Evolutionary conservation across 1,284 basidiomycete species (phyloP), one percentile per base, ranked within the genome.

Genomic region (Tetrapyrgos nigripes): DNA sequence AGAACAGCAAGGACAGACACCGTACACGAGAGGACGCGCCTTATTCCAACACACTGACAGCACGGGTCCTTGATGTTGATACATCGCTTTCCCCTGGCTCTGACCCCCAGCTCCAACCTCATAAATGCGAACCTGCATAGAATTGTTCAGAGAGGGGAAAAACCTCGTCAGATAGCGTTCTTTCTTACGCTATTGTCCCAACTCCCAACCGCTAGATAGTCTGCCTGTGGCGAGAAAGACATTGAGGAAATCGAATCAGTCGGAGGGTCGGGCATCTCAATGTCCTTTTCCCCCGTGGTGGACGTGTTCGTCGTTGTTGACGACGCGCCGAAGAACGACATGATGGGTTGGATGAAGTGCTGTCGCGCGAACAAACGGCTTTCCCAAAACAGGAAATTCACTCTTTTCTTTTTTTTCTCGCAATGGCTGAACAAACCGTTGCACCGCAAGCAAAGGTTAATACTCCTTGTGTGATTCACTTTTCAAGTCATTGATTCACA

Each of bases 41-140:
- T 87, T 89, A 72, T 86, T 89, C 92, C 93, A 95, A 66, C 85
- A 87, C 5, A 94, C 80, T 62, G 88, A 88, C 60, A 95, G 73
- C 1, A 93, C 92, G 2, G 93, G 93, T 0, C 82, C 91, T 65
- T 94, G 88, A 69, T 95, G 93, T 17, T 73, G 71, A 70, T 92
- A 94, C 81, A 89, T 87, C 1, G 92, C 91, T 72, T 92, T 92
- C 13, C 90, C 86, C 65, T 88, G 83, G 6, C 80, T 80, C 68
- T 85, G 83, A 1, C 84, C 84, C 46, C 72, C 79, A 53, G 78
- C 71, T 1, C 79, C 79, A 28, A 86, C 82, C 66, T 86, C 84
- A 61, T 86, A 86, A 27, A 86, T 73, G 28, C 85, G 79, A 26
- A 85, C 83, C 82, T 84, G 57, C 24, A n/a, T 23, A 35, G n/a